Conservation (phyloP, 2,329 filamentous ascomycete genomes). For the Aspergillus thermomutatus region DNA sequence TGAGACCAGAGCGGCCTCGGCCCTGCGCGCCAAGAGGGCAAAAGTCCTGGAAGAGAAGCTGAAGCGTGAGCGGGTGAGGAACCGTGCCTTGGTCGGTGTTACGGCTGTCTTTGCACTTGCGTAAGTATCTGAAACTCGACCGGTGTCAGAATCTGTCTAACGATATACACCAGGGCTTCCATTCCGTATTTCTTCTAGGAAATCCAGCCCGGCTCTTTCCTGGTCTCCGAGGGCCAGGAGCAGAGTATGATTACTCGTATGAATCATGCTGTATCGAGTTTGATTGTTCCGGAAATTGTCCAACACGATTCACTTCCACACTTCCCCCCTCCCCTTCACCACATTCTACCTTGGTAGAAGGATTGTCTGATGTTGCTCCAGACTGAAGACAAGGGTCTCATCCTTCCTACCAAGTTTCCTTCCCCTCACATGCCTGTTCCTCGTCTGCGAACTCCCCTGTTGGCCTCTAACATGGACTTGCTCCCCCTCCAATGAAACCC, state of each 20-base stretch:
- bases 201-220: not conserved
- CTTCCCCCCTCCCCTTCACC: not conserved
- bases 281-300: not conserved
- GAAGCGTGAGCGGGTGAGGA: slow-evolving; percentile 81
- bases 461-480: slow-evolving; percentile 2
- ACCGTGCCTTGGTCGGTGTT: slow-evolving; percentile 79
- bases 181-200: slow-evolving; percentile 48
- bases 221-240: not conserved
- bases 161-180: slow-evolving; percentile 33
- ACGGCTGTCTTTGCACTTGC: slow-evolving; percentile 84
- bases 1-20: slow-evolving; percentile 33
- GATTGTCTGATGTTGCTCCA: not conserved
- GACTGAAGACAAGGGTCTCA: not conserved
- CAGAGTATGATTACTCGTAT: not conserved
- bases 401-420: not conserved
- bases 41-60: slow-evolving; percentile 69
- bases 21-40: slow-evolving; percentile 67
- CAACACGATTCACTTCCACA: not conserved
- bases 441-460: not conserved
- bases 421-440: slow-evolving; percentile 3
- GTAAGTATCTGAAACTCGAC: slow-evolving; percentile 57
- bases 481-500: not conserved
- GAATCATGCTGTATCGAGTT: not conserved
- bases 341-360: not conserved
- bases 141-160: slow-evolving; percentile 15